These are phyloP conservation scores for Scalesia atractyloides DNA, from an alignment of 129 eudicot species.

Conservation along the genomic window DNA sequence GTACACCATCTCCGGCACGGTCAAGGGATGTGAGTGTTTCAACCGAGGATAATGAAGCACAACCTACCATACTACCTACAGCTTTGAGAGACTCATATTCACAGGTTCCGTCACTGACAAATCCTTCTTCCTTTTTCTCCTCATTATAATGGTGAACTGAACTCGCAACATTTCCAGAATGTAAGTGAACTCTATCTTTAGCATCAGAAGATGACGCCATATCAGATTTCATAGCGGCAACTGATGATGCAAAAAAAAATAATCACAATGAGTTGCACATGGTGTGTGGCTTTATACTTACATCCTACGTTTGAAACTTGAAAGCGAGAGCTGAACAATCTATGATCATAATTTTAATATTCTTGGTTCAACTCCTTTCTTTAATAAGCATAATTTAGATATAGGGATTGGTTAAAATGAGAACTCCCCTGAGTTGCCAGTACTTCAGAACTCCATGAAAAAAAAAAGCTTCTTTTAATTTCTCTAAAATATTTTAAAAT, in stretches of 20 bases:
- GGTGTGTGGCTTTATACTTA: background rate
- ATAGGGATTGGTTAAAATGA: too few species aligned
- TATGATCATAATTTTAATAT: background rate
- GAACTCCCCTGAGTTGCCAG: too few species aligned
- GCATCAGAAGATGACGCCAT: conserved; percentile 25
- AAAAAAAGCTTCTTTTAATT: too few species aligned
- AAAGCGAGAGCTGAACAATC: conserved; percentile 15
- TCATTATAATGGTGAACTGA: conserved; percentile 20
- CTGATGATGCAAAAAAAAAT: conserved; percentile 32
- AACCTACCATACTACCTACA: conserved; percentile 20
- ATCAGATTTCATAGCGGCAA: conserved; percentile 27
- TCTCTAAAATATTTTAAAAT: too few species aligned
- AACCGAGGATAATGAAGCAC: conserved; percentile 18
- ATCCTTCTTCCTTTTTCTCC: conserved; percentile 31
- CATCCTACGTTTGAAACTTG: background rate
- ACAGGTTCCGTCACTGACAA: conserved; percentile 26
- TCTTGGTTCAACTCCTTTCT: conserved; percentile 27
- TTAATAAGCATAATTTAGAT: background rate
- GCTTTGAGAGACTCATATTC: conserved; percentile 26
- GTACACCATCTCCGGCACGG: conserved; percentile 24
- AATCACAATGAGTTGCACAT: background rate
- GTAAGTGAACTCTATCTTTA: conserved; percentile 4
- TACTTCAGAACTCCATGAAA: too few species aligned
- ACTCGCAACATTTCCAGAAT: conserved; percentile 26
- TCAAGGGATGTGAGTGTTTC: conserved; percentile 31